Evolutionary conservation across 1,284 basidiomycete species (phyloP).

Genomic region (Bondarzewia mesenterica): DNA sequence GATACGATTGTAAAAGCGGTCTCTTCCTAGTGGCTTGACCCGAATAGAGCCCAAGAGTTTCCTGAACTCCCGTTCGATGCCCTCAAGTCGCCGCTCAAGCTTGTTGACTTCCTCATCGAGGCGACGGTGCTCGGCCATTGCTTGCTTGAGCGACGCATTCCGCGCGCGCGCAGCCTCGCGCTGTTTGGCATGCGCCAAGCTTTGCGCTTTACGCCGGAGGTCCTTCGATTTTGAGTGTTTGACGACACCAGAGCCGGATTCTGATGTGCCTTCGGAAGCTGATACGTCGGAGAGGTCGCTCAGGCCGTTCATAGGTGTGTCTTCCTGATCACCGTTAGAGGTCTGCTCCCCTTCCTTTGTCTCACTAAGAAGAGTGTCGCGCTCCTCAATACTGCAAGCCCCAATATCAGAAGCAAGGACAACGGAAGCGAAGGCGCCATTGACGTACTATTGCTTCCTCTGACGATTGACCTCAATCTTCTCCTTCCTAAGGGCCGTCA

Average conservation of each 20-base stretch:
- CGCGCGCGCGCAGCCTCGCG: slow-evolving; percentile 69
- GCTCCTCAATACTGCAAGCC: slow-evolving; percentile 58
- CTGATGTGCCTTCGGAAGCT: slow-evolving; percentile 38
- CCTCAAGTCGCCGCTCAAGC: slow-evolving; percentile 71
- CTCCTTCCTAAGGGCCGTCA: slow-evolving; percentile 92
- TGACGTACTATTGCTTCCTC: slow-evolving; percentile 77
- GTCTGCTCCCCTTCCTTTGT: slow-evolving; percentile 34
- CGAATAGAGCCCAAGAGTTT: slow-evolving; percentile 78
- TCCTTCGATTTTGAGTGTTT: slow-evolving; percentile 19
- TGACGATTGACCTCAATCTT: slow-evolving; percentile 90
- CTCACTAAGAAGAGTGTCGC: slow-evolving; percentile 55
- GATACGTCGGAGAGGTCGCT: slow-evolving; percentile 65
- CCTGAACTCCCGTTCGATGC: slow-evolving; percentile 90
- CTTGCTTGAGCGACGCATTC: slow-evolving; percentile 62
- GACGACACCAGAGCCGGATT: slow-evolving; percentile 34
- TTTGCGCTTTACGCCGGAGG: slow-evolving; percentile 36
- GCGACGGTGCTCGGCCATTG: slow-evolving; percentile 67
- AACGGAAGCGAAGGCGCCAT: neutral
- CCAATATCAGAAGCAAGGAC: neutral
- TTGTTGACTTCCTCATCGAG: slow-evolving; percentile 85
- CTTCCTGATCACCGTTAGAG: slow-evolving; percentile 29
- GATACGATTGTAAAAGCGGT: slow-evolving; percentile 89
- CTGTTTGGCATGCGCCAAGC: slow-evolving; percentile 46
- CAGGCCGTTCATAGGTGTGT: slow-evolving; percentile 49
- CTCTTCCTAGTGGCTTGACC: slow-evolving; percentile 82